Base-by-base conservation (phyloP, 2,329 filamentous ascomycete genomes). In the Cordyceps javanica region DNA sequence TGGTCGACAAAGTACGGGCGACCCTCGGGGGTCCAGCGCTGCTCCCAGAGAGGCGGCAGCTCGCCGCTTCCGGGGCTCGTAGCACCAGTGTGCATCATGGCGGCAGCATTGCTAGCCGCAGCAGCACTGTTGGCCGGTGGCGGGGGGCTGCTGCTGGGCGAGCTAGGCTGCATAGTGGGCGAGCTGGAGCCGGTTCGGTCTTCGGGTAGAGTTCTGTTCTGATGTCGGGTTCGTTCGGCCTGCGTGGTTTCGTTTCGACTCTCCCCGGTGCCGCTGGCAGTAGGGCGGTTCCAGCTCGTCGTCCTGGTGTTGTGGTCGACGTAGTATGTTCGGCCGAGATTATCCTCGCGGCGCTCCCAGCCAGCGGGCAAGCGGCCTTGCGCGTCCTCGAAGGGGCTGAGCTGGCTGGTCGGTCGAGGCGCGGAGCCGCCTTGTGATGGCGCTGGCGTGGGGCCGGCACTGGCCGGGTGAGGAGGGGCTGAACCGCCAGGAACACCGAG, bases 1-100 rank as follows among this genome's bases (percentile, higher is more conserved):
- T 99, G 94, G 70, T 99, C 94, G 51, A 99, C 94, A 73, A 97
- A 99, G 74, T 99, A 99, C 9, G 93, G 83, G 52, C 94, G 85
- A 28, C 93, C 92, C 77, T 99, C 94, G 0, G 94, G 93, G 0
- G 94, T 99, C 74, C 90, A 92, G 65, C 94, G 82, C 72, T 97
- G 91, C 73, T 99, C 94, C 94, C 94, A 99, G 28, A 93, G 90
- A 21, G 93, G 87, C 39, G 94, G 94, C 60, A 99, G 85, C 74
- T 99, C 94, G 61, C 94, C 94, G 59, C 91, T 93, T 44, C 94
- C 94, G 55, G 93, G 90, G 63, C 90, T 97, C 19, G 94, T 99
- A 5, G 73, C 91, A 61, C 93, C 93, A 3, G 93, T 97, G 60
- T 94, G 90, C 86, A 96, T 90, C 88, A 97, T 91, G 45, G 90